Evolutionary conservation across 1,284 basidiomycete genomes (phyloP), one percentile per base, ranked within the genome.

Genomic region (Moesziomyces sp.): DNA sequence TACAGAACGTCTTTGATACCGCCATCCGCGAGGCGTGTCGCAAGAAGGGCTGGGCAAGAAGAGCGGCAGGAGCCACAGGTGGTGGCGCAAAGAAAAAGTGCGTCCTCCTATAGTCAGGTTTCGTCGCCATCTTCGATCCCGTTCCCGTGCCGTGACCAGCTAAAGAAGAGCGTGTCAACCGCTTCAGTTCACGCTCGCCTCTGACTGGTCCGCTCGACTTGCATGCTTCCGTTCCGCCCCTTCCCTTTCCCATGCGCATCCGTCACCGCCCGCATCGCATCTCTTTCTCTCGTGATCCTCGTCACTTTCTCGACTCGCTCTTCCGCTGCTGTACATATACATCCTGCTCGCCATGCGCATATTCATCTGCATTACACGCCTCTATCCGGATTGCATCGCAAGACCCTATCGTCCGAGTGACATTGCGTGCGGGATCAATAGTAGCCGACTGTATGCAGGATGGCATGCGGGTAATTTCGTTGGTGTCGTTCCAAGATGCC

Each of bases 1-100:
- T 99, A 33, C 90, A 91, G 68, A 93, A 96, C 58, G 95, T 99
- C 47, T 99, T 99, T 85, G 89, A 91, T 66, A 89, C 92, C 10
- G 96, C 96, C 6, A 86, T 97, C 56, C 89, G 89, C 83, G 93
- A 96, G 87, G 93, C 93, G 4, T 78, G 74, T 52, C 21, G 88
- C 74, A 76, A 76, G 50, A 69, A 64, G 42, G 55, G 60, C 11
- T 73, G 70, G 70, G 59, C 38, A 5, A 58, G 64, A 28, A 62
- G 73, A 40, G 51, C 30, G 0, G 59, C 49, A 19, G 66, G 46
- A 24, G 61, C 82, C 68, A 40, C 64, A 60, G 30, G 71, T 50
- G 52, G 78, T 78, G 88, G 90, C 69, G 45, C 51, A 84, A 88
- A 90, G 83, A 87, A 87, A 84, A 88, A 89, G 78, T 97, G 94